A percentile compares a stretch with the other conserved stretches of the same genome.
Evolutionary conservation across 2,329 filamentous ascomycete species (phyloP).

Genomic region (Helotiales sp.): DNA sequence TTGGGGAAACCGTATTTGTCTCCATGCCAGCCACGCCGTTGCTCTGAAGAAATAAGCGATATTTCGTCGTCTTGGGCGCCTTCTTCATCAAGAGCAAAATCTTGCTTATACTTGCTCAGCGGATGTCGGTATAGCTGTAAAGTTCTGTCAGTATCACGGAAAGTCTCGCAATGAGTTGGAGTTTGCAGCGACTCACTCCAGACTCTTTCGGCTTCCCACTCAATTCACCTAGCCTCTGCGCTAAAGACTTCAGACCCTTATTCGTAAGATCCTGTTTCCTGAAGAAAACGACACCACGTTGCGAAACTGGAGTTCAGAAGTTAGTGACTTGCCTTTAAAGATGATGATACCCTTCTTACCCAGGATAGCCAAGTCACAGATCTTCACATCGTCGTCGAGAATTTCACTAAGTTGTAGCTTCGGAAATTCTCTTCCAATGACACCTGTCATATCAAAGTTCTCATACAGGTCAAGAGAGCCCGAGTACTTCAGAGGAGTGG

Average conservation of each 20-base stretch:
- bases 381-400: constrained; percentile 34
- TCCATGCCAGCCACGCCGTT: not conserved
- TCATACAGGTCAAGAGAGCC: constrained; percentile 30
- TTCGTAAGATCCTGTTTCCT: not conserved
- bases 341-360: not conserved
- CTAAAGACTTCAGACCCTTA: not conserved
- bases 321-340: not conserved
- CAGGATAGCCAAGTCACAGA: constrained; percentile 14
- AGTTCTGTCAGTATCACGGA: not conserved
- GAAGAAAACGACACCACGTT: not conserved
- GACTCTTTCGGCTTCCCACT: not conserved
- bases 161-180: not conserved
- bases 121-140: not conserved
- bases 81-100: not conserved
- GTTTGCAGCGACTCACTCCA: not conserved
- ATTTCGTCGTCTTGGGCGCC: not conserved
- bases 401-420: constrained; percentile 39
- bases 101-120: not conserved
- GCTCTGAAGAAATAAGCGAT: not conserved
- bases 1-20: not conserved
- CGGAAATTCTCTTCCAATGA: constrained; percentile 43
- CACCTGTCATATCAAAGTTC: constrained; percentile 38
- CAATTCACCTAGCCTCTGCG: not conserved
- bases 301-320: not conserved
- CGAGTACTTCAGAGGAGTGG: constrained; percentile 30